Conservation (phyloP, 768 basidiomycete genomes). For the Macrocybe gigantea region DNA sequence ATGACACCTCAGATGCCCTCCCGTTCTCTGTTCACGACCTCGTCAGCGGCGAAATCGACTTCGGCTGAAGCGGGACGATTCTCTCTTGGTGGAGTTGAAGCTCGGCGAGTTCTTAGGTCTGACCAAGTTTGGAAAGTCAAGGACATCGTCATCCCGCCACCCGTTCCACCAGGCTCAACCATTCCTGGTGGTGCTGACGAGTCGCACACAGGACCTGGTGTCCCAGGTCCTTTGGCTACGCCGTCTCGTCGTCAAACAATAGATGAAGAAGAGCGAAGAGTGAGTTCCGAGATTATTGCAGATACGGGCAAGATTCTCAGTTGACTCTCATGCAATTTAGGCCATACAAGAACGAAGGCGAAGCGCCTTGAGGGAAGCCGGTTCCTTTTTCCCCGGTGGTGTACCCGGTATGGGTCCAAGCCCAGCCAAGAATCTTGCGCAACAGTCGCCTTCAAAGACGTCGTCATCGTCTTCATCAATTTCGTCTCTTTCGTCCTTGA, state of each 20-base stretch:
- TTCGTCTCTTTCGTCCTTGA: background rate
- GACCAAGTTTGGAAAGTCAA: constrained; percentile 51
- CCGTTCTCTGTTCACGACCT: constrained; percentile 2
- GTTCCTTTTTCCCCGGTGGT: constrained; percentile 45
- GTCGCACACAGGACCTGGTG: constrained; percentile 1
- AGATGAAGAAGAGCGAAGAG: constrained; percentile 44
- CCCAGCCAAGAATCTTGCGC: too few relatives aligned
- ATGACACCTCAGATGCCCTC: constrained; percentile 51
- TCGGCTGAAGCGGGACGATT: constrained; percentile 15
- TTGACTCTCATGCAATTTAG: constrained; percentile 15
- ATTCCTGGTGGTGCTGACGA: background rate
- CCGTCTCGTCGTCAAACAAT: constrained; percentile 15
- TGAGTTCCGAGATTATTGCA: constrained; percentile 7
- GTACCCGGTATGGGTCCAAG: constrained; percentile 41
- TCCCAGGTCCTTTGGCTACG: constrained; percentile 3
- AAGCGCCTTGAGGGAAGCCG: constrained; percentile 47
- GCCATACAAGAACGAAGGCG: constrained; percentile 60
- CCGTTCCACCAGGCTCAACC: background rate
- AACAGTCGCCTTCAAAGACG: background rate
- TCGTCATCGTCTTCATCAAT: constrained; percentile 3
- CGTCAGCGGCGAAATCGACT: constrained; percentile 1
- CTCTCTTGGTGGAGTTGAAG: constrained; percentile 42
- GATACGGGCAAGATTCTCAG: background rate
- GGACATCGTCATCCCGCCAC: constrained; percentile 43
- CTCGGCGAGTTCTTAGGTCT: constrained; percentile 36